A percentile compares a stretch with the other conserved stretches of the same genome.
Evolutionary conservation across 1,284 basidiomycete species (phyloP).

Genomic region (Tilletia walkeri): DNA sequence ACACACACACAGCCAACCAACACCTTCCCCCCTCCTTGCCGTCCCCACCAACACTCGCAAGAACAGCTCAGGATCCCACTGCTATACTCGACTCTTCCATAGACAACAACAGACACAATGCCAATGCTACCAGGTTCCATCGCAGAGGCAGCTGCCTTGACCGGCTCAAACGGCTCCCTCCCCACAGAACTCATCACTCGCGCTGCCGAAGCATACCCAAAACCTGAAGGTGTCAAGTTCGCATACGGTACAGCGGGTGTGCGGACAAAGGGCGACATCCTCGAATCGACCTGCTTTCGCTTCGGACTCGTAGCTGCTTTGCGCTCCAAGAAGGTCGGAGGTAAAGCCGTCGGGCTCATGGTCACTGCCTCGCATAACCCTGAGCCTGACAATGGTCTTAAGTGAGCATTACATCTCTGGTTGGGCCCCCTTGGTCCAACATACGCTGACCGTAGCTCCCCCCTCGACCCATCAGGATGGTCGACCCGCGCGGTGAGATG

Average conservation of each 20-base stretch:
- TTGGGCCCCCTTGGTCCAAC: background rate
- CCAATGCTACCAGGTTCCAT: slow-evolving; percentile 4
- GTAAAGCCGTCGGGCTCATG: slow-evolving; percentile 94
- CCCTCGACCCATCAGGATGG: slow-evolving; percentile 71
- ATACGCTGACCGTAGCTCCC: slow-evolving; percentile 22
- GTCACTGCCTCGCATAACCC: slow-evolving; percentile 99
- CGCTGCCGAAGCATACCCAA: slow-evolving; percentile 56
- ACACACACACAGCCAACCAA: background rate
- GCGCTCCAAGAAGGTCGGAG: slow-evolving; percentile 82
- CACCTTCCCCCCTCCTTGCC: background rate
- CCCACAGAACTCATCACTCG: slow-evolving; percentile 19
- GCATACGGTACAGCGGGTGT: slow-evolving; percentile 95
- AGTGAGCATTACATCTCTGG: background rate
- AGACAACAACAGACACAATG: background rate
- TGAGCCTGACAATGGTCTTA: slow-evolving; percentile 66
- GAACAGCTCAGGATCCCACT: background rate
- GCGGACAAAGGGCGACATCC: slow-evolving; percentile 71
- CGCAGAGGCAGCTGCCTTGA: slow-evolving; percentile 9
- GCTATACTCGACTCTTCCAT: background rate
- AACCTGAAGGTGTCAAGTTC: slow-evolving; percentile 61
- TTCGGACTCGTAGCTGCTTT: slow-evolving; percentile 87
- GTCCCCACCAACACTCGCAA: background rate
- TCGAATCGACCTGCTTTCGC: slow-evolving; percentile 91
- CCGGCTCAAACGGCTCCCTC: slow-evolving; percentile 4
- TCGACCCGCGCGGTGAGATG: slow-evolving; percentile 99